Evolutionary conservation across 257 asterid genomes (phyloP), one percentile per base, ranked within the genome.

Genomic region (Cordia subcordata): DNA sequence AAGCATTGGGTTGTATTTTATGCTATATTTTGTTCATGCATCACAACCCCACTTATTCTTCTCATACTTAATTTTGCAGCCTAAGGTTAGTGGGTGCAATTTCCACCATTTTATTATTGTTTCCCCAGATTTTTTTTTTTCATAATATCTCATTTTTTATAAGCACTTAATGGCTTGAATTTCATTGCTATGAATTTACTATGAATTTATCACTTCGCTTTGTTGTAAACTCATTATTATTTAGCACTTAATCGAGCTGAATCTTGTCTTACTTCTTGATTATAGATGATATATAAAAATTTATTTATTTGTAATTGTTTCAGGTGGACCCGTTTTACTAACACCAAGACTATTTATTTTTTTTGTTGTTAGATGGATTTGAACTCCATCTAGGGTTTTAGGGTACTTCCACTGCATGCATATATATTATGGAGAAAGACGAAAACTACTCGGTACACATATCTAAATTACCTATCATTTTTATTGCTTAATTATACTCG

Each of bases 361-460:
- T 27, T 16, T 62, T 60, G 62, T 61, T 61, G 62, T 66, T 68
- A 61, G 79, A 45, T 62, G 35, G 67, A 65, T 51, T 57, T 62
- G 70, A 62, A 65, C 63, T 72, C 64, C 35, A 45, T 37, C 11
- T 52, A 73, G 79, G 75, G 75, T 66, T 79, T 46, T 68, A 12
- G 44, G 44, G 54, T 61, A 17, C 47, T 59, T 57, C n/a, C n/a
- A n/a, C n/a, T n/a, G n/a, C n/a, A 42, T 53, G 50, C 32, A 37
- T 57, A 52, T 54, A 67, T 64, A 61, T 49, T 32, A 88, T 85
- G 96, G 92, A 83, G 73, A 85, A 81, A 68, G 88, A 81, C 57
- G 84, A 81, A 57, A 81, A 76, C 55, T 82, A 70, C 57, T 50
- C 79, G 82, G 92, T 88, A 88, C 14, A 72, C 42, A 49, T n/a